Conservation (phyloP, 139 green algal genomes). For the Chlamydomonas eustigma region DNA sequence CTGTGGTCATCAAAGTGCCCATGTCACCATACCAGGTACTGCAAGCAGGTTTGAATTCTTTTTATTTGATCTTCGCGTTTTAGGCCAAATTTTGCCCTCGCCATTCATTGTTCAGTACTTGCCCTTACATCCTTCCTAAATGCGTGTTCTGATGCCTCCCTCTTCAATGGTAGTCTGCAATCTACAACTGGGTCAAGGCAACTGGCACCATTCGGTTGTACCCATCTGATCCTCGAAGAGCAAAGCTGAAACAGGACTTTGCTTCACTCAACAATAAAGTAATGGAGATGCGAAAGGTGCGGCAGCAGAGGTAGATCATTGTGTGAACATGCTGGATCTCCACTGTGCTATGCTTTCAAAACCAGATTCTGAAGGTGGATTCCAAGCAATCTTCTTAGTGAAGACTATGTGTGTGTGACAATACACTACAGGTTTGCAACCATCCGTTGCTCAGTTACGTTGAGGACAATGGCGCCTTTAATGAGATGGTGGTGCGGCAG, state of each 20-base stretch:
- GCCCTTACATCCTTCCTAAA: background rate
- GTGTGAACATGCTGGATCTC: no score
- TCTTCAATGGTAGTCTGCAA: slow-evolving; percentile 43
- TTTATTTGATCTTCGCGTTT: no score
- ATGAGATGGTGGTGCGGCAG: slow-evolving; percentile 54
- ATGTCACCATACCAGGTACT: slow-evolving; percentile 70
- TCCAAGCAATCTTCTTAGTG: no score
- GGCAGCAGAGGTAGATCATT: no score
- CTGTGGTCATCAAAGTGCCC: slow-evolving; percentile 71
- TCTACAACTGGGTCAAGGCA: slow-evolving; percentile 90
- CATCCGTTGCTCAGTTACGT: slow-evolving; percentile 89
- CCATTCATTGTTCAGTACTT: no score
- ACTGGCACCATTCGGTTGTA: slow-evolving; percentile 82
- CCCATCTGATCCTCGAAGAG: slow-evolving; percentile 44
- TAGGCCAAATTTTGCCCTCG: no score
- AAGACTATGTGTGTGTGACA: no score
- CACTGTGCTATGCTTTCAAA: no score
- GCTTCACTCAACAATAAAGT: slow-evolving; percentile 84
- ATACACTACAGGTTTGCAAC: slow-evolving; percentile 92
- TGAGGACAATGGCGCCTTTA: slow-evolving; percentile 36
- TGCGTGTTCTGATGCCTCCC: background rate
- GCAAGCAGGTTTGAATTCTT: no score
- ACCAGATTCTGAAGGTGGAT: no score
- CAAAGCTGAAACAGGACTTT: slow-evolving; percentile 49
- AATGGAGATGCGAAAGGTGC: slow-evolving; percentile 93